Percentiles rank a stretch among this genome's conserved stretches.
Conservation (phyloP, 148 eudicot species). For the Chenopodium berlandieri region DNA sequence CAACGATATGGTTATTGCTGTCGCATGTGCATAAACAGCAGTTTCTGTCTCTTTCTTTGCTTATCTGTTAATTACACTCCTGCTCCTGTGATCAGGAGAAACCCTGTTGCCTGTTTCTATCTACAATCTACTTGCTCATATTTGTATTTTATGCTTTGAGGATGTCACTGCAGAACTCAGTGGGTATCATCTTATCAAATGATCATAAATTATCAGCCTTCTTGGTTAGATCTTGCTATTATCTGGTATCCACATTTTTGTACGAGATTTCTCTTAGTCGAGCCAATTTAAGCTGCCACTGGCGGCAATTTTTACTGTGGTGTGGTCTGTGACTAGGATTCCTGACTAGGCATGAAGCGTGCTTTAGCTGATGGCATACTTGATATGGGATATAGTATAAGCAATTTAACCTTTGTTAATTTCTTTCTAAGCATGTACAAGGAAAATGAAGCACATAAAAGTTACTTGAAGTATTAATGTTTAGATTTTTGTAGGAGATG, state of each 20-base stretch:
- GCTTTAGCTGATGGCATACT: background rate
- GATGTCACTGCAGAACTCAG: background rate
- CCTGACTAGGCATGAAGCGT: background rate
- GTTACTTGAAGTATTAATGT: background rate
- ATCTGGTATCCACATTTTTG: background rate
- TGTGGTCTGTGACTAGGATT: background rate
- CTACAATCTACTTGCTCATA: conserved; percentile 17
- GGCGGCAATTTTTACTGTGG: background rate
- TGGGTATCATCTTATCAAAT: background rate
- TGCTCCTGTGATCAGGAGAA: conserved; percentile 4
- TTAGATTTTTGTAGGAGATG: background rate
- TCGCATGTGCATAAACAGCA: conserved; percentile 19
- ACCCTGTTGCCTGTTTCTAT: conserved; percentile 6
- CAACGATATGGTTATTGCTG: conserved; percentile 13
- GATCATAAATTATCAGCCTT: background rate
- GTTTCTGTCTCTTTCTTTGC: conserved; percentile 28
- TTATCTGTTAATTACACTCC: conserved; percentile 18
- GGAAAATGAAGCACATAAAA: background rate
- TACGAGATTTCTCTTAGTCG: background rate
- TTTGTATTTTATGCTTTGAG: conserved; percentile 6
- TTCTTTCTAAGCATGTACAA: background rate
- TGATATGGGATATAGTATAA: background rate
- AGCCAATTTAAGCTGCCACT: conserved; percentile 4
- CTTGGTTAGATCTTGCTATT: background rate
- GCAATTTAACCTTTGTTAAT: too few species aligned